Conservation (phyloP, 345 rosid genomes). For the Rhodamnia rubescens region DNA sequence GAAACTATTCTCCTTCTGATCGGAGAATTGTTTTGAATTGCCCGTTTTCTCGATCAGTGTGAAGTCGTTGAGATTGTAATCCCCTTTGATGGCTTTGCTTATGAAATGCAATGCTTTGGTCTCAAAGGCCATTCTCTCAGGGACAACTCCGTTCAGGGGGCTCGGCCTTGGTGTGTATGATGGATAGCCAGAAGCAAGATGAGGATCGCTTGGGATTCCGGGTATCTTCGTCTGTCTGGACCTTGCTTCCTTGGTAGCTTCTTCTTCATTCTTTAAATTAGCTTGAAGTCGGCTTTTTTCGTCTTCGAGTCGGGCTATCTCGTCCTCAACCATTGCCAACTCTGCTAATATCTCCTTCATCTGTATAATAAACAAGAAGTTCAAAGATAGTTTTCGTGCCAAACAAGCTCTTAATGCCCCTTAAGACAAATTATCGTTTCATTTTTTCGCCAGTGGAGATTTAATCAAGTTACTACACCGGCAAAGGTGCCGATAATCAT, state of each 20-base stretch:
- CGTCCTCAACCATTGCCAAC: constrained; percentile 62
- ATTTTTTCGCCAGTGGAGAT: not conserved
- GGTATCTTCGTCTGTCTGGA: constrained; percentile 28
- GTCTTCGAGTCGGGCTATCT: constrained; percentile 58
- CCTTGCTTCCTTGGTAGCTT: constrained; percentile 33
- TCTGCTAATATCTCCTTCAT: constrained; percentile 72
- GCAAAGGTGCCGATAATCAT: not conserved
- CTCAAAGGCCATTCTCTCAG: constrained; percentile 42
- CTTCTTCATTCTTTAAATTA: constrained; percentile 51
- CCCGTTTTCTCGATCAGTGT: constrained; percentile 31
- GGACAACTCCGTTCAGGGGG: constrained; percentile 26
- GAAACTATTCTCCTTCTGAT: constrained; percentile 36
- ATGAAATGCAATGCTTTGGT: constrained; percentile 88
- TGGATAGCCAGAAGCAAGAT: not conserved
- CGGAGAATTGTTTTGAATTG: constrained; percentile 9
- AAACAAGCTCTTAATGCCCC: not conserved
- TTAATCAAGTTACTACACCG: not conserved
- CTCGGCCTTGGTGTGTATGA: constrained; percentile 8
- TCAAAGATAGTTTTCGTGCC: not conserved
- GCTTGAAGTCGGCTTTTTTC: constrained; percentile 57
- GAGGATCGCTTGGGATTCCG: constrained; percentile 3
- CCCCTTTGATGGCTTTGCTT: constrained; percentile 81
- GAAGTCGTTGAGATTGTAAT: constrained; percentile 43
- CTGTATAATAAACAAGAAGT: constrained; percentile 17
- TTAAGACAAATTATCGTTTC: not conserved